phyloP scores from a whole-genome alignment of 305 asterid species.

The Solanum hybrid region DNA sequence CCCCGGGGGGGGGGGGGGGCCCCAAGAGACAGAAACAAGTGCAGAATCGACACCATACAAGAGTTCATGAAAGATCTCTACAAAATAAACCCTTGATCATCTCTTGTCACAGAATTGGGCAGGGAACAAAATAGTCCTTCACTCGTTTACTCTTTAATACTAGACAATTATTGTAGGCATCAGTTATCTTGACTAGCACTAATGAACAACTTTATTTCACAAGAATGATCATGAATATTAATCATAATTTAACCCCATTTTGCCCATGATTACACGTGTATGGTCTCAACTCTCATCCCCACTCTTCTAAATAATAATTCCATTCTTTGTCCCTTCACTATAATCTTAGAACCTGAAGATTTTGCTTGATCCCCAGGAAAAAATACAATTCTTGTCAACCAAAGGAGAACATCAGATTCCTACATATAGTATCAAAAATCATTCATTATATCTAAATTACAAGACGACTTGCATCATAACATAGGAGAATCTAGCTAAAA shows the following conservation, averaged over 20 bases:
- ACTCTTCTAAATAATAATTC: not conserved
- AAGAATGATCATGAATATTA: not conserved
- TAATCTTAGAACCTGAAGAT: not conserved
- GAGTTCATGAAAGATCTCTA: no score
- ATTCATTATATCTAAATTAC: not conserved
- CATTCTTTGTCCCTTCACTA: not conserved
- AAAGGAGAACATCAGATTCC: not conserved
- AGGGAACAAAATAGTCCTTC: not conserved
- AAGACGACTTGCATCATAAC: not conserved
- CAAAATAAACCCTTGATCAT: no score
- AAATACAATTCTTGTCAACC: not conserved
- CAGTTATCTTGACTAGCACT: not conserved
- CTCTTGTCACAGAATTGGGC: not conserved
- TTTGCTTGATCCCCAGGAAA: not conserved
- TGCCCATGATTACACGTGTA: not conserved
- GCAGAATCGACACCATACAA: not conserved
- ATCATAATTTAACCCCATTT: not conserved
- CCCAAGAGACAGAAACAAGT: no score
- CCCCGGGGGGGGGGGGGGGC: no score
- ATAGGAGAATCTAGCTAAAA: not conserved
- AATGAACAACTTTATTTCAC: not conserved
- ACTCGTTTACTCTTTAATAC: not conserved
- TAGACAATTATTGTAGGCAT: not conserved
- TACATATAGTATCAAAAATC: not conserved
- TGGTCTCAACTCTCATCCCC: not conserved